Evolutionary conservation across 768 basidiomycete genomes (phyloP).

Genomic region (Rhizopogon vesiculosus): DNA sequence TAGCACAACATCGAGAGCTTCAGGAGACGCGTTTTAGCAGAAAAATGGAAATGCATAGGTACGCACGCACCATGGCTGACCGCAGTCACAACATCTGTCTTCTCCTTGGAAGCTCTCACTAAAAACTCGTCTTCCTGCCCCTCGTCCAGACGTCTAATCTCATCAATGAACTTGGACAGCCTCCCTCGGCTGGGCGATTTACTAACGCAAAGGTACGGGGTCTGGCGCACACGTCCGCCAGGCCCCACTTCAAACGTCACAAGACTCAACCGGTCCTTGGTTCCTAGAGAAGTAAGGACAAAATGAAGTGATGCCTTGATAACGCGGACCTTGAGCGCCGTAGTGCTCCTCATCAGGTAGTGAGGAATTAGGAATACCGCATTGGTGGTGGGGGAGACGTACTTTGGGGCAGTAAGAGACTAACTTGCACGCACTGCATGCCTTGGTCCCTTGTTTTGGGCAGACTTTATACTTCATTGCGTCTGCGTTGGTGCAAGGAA

Average conservation of each 20-base stretch:
- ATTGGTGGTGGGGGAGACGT: neutral
- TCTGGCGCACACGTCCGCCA: conserved; percentile 81
- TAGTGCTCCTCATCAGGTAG: conserved; percentile 68
- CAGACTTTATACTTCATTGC: conserved; percentile 19
- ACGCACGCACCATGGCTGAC: conserved; percentile 79
- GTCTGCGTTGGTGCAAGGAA: conserved; percentile 35
- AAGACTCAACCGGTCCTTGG: conserved; percentile 78
- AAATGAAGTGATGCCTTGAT: conserved; percentile 89
- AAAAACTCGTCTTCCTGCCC: conserved; percentile 55
- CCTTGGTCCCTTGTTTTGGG: conserved; percentile 23
- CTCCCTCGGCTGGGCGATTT: conserved; percentile 63
- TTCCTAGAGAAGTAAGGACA: conserved; percentile 68
- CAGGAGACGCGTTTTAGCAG: conserved; percentile 3
- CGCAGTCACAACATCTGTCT: conserved; percentile 97
- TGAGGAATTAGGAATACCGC: neutral
- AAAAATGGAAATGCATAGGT: neutral
- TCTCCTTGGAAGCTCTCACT: conserved; percentile 76
- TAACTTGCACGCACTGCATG: conserved; percentile 29
- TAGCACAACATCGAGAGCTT: conserved; percentile 88
- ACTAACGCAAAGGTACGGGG: conserved; percentile 83
- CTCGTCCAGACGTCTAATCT: conserved; percentile 42
- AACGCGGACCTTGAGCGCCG: conserved; percentile 82
- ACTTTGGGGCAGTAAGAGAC: conserved; percentile 42
- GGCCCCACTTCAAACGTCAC: conserved; percentile 91
- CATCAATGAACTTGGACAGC: conserved; percentile 76